Evolutionary conservation across 441 rosid genomes (phyloP), one percentile per base, ranked within the genome.

Genomic region (Erodium moschatum): DNA sequence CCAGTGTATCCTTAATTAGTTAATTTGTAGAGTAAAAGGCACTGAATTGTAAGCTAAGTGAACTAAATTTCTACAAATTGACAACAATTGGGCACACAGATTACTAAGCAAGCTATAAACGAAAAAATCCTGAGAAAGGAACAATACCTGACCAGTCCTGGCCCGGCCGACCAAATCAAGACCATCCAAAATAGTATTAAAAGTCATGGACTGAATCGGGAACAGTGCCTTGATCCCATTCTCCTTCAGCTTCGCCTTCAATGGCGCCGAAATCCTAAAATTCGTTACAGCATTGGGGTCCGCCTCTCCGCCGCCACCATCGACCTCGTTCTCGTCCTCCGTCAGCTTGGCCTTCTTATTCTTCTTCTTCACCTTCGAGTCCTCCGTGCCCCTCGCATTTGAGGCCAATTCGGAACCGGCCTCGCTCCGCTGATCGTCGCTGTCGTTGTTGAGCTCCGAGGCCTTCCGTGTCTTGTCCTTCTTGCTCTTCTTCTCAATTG

Each of bases 161-260:
- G 98, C 97, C 0, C 97, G 82, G 3, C 97, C 97, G 61, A 94
- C 94, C 81, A 94, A 81, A 73, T 94, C 98, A 73, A 81, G 81
- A 16, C 97, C 98, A 62, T 83, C 85, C 10, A 86, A 83, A 75
- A 94, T 73, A 77, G 79, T 89, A 67, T 84, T 79, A 66, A 91
- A 94, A 0, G 97, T 94, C 74, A 68, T 76, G 24, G 98, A 97
- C 73, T 91, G 97, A 79, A 94, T 94, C 0, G 97, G 97, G 58
- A 94, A 94, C 74, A 94, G 73, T 0, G 90, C 74, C 80, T 86
- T 90, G 3, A 91, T 94, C 66, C 90, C 94, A 68, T 83, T 93
- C 67, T 82, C 79, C 78, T 84, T 87, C 48, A 90, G 81, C 77
- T 85, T 89, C 78, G 72, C 80, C 67, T 80, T 87, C 82, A 91